Evolutionary conservation across 2,329 filamentous ascomycete genomes (phyloP), one percentile per base, ranked within the genome.

Genomic region (Neofusicoccum laricinum): DNA sequence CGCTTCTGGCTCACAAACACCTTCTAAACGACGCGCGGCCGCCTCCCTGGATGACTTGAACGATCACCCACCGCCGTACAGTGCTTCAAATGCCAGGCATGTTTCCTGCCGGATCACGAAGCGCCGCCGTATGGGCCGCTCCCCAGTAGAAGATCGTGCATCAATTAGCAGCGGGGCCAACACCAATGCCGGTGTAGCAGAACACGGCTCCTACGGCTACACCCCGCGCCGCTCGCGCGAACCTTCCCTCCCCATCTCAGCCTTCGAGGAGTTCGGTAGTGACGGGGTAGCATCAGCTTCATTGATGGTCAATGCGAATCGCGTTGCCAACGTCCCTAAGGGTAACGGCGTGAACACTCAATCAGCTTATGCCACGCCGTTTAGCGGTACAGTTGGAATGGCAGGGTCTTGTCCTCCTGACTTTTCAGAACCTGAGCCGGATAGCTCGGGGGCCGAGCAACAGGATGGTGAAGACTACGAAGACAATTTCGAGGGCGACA

Each of bases 191-290:
- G 59, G 45, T 1, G 65, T 6, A 8, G 66, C 66, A 73, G 69
- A 67, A 70, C 64, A 63, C 71, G 65, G 66, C 68, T 66, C 79
- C 67, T 69, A 70, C 70, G 65, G 76, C 30, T 71, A 75, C 67
- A 81, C 78, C 3, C 80, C 80, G 3, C 73, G 79, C 46, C 76
- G 75, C 53, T 81, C 79, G 36, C 75, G 77, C n/a, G 79, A 80
- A 64, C 77, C 79, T 5, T 75, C 76, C 11, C 80, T 77, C 8
- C 79, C 79, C 6, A 77, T 15, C 41, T 17, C 7, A n/a, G 41
- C 14, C 36, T 11, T 38, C 11, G 36, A 11, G 36, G 36, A 15
- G 4, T 5, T 8, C 12, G n/a, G 41, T 15, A 43, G 41, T 3
- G 12, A 43, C 12, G 41, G 30, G 5, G 25, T n/a, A 11, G 21